Evolutionary conservation across 305 asterid species (phyloP).

Genomic region (Fraxinus nigra): DNA sequence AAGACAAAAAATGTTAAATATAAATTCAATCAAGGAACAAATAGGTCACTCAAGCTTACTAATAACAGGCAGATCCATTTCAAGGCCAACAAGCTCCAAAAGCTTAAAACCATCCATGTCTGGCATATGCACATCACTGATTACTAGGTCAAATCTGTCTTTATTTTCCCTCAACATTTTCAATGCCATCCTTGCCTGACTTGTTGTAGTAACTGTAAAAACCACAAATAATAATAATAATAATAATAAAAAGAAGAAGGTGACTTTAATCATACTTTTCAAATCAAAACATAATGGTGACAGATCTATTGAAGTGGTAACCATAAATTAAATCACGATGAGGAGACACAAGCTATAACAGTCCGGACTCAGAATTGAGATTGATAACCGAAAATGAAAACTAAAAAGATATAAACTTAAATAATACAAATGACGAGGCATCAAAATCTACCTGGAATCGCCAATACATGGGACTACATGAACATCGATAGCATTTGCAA

Average conservation of each 20-base stretch:
- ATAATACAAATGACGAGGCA: not conserved
- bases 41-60: constrained; percentile 34
- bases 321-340: not conserved
- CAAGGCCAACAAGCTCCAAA: constrained; percentile 50
- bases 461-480: not conserved
- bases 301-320: not conserved
- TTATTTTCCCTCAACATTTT: constrained; percentile 27
- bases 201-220: constrained; percentile 27
- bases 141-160: constrained; percentile 29
- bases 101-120: constrained; percentile 19
- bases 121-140: constrained; percentile 32
- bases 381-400: not conserved
- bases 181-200: constrained; percentile 25
- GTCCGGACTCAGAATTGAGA: not conserved
- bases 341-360: not conserved
- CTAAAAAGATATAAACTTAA: not conserved
- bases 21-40: not conserved
- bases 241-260: not conserved
- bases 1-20: not conserved
- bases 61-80: constrained; percentile 77
- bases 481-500: not conserved
- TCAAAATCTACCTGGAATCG: not conserved
- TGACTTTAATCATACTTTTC: not conserved
- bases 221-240: not conserved
- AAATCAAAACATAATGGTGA: not conserved